phyloP scores from a whole-genome alignment of 2,329 filamentous ascomycete genomes.

The Talaromyces pinophilus region DNA sequence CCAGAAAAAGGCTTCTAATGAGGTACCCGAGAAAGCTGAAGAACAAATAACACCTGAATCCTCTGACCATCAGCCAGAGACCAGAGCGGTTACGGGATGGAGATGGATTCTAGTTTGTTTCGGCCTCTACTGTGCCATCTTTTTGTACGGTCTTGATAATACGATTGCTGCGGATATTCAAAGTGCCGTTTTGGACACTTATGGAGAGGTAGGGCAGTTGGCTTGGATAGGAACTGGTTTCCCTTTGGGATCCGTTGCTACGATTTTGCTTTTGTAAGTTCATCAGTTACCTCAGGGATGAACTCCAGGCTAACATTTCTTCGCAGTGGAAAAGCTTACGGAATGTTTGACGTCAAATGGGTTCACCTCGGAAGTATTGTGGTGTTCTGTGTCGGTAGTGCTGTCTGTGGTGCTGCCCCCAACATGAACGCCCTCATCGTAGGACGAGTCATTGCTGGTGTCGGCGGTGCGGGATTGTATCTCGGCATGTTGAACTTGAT shows the following conservation, averaged over 20 bases:
- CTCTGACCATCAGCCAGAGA: slow-evolving; percentile 1
- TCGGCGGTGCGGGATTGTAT: slow-evolving; percentile 38
- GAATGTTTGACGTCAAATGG: slow-evolving; percentile 50
- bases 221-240: slow-evolving; percentile 49
- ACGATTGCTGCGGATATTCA: slow-evolving; percentile 55
- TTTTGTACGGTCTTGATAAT: slow-evolving; percentile 37
- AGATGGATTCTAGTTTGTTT: slow-evolving; percentile 6
- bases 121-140: slow-evolving; percentile 10
- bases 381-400: slow-evolving; percentile 35
- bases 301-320: slow-evolving; percentile 21
- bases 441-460: slow-evolving; percentile 40
- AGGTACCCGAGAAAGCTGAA: neutral
- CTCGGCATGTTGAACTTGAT: slow-evolving; percentile 32
- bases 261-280: slow-evolving; percentile 42
- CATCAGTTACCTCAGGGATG: slow-evolving; percentile 30
- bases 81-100: slow-evolving; percentile 3
- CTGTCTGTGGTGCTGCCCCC: slow-evolving; percentile 50
- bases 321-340: slow-evolving; percentile 15
- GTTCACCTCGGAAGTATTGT: slow-evolving; percentile 36
- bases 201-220: slow-evolving; percentile 43
- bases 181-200: slow-evolving; percentile 42
- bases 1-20: neutral
- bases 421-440: slow-evolving; percentile 51
- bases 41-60: neutral
- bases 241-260: slow-evolving; percentile 44